Base-by-base conservation (phyloP, 2,329 filamentous ascomycete genomes). In the Ophiostoma perfectum region DNA sequence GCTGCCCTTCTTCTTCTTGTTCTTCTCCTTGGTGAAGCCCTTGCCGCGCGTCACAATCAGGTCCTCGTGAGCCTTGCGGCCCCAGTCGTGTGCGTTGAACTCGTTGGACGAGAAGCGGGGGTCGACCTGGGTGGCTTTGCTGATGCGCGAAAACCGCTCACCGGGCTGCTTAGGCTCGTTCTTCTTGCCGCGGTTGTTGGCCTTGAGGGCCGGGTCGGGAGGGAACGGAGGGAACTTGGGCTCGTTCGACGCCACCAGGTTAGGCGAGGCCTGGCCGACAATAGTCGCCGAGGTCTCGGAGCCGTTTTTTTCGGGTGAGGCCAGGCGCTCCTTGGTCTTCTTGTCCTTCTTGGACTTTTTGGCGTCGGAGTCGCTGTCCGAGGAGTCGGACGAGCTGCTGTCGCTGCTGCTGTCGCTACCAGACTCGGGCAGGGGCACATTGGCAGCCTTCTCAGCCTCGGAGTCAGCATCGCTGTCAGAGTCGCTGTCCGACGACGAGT, bases 21-120 rank as follows among this genome's bases (percentile, higher is more conserved):
- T 99, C 88, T 99, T 99, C 83, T 98, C 95, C 83, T 99, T 99
- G 70, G 94, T 98, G 80, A 99, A 99, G 4, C 92, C 93, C 81
- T 97, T 98, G 75, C 95, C 95, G 77, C 90, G 92, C 44, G 94
- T 98, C 52, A 97, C 86, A 65, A 93, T 91, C 71, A 99, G 81
- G 76, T 97, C 93, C 73, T 92, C 86, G 76, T 93, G 91, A 8
- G 96, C 96, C 73, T 88, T 88, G 74, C 95, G 90, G 38, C 93
- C 94, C 80, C 98, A 99, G 77, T 97, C 89, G 77, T 97, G 92
- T 36, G 88, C 83, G 68, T 73, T 70, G 77, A 94, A 98, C 14
- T 86, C 86, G 79, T 98, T 97, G 74, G 89, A 93, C 2, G 87
- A 77, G 74, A 93, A 89, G 74, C 82, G 86, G 36, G 86, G 83